phyloP scores from a whole-genome alignment of 805 yeast species.

The Hanseniaspora singularis region DNA sequence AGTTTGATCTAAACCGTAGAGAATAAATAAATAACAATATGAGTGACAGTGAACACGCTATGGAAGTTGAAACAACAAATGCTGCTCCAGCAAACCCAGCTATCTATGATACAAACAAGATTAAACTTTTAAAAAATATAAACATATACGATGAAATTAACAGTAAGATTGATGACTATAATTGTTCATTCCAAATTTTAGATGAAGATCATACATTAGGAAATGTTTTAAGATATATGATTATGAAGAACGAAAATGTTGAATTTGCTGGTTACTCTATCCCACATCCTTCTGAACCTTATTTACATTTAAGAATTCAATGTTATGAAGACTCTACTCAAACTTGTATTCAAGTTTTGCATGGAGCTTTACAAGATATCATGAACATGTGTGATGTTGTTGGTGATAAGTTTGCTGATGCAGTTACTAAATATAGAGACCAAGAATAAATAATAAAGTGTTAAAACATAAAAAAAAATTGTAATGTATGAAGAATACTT shows the following conservation, averaged over 20 bases:
- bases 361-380: conserved; percentile 79
- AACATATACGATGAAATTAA: conserved; percentile 87
- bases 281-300: conserved; percentile 93
- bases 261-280: conserved; percentile 97
- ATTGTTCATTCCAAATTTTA: conserved; percentile 70
- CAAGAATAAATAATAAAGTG: not conserved
- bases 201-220: conserved; percentile 97
- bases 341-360: conserved; percentile 86
- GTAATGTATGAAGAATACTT: no score
- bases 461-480: no score
- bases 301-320: conserved; percentile 82
- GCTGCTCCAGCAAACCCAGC: conserved; percentile 25
- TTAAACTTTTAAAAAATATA: conserved; percentile 60
- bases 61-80: conserved; percentile 19
- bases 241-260: conserved; percentile 95
- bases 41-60: conserved; percentile 19
- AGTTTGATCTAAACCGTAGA: no score
- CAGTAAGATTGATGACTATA: conserved; percentile 26
- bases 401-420: conserved; percentile 64
- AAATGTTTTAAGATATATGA: conserved; percentile 81
- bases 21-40: conserved; percentile 9
- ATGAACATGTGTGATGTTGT: conserved; percentile 71
- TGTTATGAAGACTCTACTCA: conserved; percentile 55
- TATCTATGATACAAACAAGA: conserved; percentile 44
- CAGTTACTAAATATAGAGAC: conserved; percentile 36